Evolutionary conservation across 1,284 basidiomycete genomes (phyloP), one percentile per base, ranked within the genome.

Genomic region (Bjerkandera adusta): DNA sequence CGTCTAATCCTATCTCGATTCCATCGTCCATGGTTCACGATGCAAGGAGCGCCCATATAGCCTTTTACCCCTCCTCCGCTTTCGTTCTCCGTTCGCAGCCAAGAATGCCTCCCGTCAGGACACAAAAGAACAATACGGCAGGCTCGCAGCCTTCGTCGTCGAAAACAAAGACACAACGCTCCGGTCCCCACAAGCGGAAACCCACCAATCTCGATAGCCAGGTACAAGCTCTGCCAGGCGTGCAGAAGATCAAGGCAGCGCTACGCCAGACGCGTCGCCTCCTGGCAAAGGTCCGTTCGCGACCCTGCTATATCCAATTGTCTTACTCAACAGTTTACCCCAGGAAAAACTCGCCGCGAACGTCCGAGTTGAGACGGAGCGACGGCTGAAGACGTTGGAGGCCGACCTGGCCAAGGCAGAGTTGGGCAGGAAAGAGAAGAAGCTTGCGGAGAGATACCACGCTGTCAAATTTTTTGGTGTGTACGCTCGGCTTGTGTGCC

Each of bases 381-480:
- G 92, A 50, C 73, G 87, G 48, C 62, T 90, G 35, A 83, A 81
- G 56, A 76, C 83, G 2, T 73, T 94, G 6, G 83, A 93, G 62
- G 75, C 73, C 5, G 92, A 95, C 58, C 73, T 94, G 16, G 77
- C 76, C 22, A 75, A 71, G 52, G 83, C 83, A 1, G 75, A 83
- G 62, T 58, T 57, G 47, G 68, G 71, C 44, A 70, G 71, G 11
- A 86, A 87, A 58, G 92, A 93, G 64, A 79, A 83, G 39, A 69
- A 79, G 38, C 71, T 89, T 56, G 86, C 89, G 0, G 67, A 76
- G 35, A 78, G 77, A 53, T 95, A 95, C 64, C 92, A 92, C 58
- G 89, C 82, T 67, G 71, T 92, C 59, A 94, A 92, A 65, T 94
- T 94, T 68, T 94, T 94, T 54, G 91, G 90, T 90, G 53, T 52